Conservation (phyloP, 169 alveolate genomes). For the Besnoitia besnoiti region DNA sequence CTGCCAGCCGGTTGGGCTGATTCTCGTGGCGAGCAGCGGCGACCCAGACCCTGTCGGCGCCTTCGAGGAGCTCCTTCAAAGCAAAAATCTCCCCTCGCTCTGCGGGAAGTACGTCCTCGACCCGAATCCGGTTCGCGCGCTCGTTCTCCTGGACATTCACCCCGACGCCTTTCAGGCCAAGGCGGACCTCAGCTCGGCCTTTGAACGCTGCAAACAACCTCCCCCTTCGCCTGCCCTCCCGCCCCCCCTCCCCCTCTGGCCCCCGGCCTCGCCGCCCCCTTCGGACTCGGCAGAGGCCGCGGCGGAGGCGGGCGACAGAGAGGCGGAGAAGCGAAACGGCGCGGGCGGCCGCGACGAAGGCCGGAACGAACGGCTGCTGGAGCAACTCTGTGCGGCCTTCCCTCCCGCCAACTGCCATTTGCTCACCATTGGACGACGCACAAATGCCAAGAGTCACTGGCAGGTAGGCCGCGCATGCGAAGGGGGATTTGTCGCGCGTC, state of each 20-base stretch:
- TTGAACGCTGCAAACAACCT: neutral
- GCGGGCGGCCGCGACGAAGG: neutral
- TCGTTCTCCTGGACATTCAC: slow-evolving; percentile 43
- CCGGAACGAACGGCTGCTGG: neutral
- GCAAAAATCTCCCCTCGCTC: neutral
- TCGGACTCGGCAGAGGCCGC: neutral
- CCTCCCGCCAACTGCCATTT: slow-evolving; percentile 63
- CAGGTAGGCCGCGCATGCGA: too few relatives aligned
- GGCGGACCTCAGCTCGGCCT: slow-evolving; percentile 1
- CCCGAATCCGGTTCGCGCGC: slow-evolving; percentile 36
- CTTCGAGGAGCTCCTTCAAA: slow-evolving; percentile 44
- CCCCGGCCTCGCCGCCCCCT: neutral
- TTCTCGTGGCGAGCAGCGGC: slow-evolving; percentile 14
- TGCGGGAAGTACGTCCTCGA: slow-evolving; percentile 51
- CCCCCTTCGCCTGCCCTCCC: neutral
- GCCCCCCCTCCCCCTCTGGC: neutral
- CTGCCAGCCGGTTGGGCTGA: slow-evolving; percentile 52
- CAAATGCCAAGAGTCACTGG: neutral
- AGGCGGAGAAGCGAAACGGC: neutral
- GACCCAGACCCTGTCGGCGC: slow-evolving; percentile 39
- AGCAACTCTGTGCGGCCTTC: slow-evolving; percentile 41
- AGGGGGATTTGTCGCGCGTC: too few relatives aligned
- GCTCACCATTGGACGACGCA: slow-evolving; percentile 34
- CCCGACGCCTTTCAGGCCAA: slow-evolving; percentile 37
- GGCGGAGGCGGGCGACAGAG: neutral